Evolutionary conservation across 192 early-diverging fungal genomes (phyloP).

Genomic region (Umbelopsis sp.): DNA sequence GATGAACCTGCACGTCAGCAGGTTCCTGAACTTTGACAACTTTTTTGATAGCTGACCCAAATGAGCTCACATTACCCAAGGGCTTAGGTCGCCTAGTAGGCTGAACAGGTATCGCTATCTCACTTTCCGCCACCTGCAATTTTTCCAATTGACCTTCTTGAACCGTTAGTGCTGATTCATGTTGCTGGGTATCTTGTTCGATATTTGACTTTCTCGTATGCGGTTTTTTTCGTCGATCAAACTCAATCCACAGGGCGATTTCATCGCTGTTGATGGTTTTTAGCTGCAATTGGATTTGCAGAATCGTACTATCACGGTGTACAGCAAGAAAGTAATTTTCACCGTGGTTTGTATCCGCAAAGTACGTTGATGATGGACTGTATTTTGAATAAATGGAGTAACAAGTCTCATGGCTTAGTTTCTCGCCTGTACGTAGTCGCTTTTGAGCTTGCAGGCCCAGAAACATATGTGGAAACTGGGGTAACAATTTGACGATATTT

Average conservation of each 20-base stretch:
- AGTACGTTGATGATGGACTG: background rate
- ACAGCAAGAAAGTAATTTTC: conserved; percentile 49
- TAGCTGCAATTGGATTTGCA: conserved; percentile 65
- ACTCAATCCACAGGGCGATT: conserved; percentile 68
- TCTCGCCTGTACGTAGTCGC: conserved; percentile 4
- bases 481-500: conserved; percentile 56
- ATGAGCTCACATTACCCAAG: background rate
- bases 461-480: conserved; percentile 60
- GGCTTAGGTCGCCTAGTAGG: background rate
- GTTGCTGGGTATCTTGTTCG: background rate
- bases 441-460: conserved; percentile 45
- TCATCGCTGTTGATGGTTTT: conserved; percentile 49
- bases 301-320: conserved; percentile 63
- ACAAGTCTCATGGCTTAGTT: background rate
- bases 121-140: background rate
- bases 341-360: background rate
- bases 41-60: conserved; percentile 34
- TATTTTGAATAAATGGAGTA: conserved; percentile 1
- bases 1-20: background rate
- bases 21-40: conserved; percentile 18
- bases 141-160: too few relatives aligned
- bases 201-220: background rate
- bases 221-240: conserved; percentile 43
- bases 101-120: background rate
- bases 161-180: background rate